A percentile compares a stretch with the other conserved stretches of the same genome.
Conservation (phyloP, 805 yeast genomes). For the Torulaspora franciscae region DNA sequence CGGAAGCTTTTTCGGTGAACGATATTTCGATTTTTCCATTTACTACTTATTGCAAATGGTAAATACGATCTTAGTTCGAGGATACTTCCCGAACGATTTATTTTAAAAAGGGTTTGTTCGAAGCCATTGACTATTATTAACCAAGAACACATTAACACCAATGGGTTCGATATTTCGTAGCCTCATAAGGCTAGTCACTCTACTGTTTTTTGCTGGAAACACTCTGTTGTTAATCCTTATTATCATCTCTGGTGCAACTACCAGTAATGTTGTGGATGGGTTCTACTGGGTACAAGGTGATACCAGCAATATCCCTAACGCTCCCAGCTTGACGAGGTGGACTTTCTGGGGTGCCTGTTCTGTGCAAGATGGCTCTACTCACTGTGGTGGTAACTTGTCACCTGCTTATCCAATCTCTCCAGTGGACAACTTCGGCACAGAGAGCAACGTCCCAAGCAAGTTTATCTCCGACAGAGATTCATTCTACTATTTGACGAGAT, state of each 20-base stretch:
- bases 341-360: constrained; percentile 75
- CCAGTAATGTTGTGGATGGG: constrained; percentile 53
- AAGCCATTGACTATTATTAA: no score
- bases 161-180: constrained; percentile 4
- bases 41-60: constrained; percentile 4
- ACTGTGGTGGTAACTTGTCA: constrained; percentile 35
- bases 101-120: not conserved
- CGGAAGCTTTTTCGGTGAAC: not conserved
- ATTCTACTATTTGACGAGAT: constrained; percentile 61
- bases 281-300: constrained; percentile 72
- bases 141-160: not conserved
- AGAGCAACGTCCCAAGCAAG: constrained; percentile 46
- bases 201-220: constrained; percentile 38
- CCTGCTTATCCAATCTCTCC: constrained; percentile 77
- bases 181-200: constrained; percentile 18
- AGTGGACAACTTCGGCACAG: constrained; percentile 61
- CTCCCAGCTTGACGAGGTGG: constrained; percentile 59
- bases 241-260: constrained; percentile 59
- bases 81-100: no score
- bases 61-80: not conserved
- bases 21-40: not conserved
- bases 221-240: constrained; percentile 51
- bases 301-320: constrained; percentile 50
- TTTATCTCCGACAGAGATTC: constrained; percentile 52
- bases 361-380: constrained; percentile 16